Evolutionary conservation across 148 eudicot genomes (phyloP).

Genomic region (Amaranthus cruentus): DNA sequence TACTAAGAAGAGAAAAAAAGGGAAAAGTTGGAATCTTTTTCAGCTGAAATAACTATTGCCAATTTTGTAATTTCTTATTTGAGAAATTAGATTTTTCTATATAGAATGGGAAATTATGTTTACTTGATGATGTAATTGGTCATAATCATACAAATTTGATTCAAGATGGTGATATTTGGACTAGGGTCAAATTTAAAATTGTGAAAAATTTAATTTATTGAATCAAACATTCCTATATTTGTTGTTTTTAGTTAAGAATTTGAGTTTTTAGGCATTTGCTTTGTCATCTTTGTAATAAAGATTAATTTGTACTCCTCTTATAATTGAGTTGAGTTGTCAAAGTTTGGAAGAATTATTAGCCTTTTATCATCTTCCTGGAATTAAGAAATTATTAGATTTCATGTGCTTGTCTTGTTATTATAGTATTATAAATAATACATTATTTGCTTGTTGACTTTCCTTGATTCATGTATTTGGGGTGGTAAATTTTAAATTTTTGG

Average conservation of each 20-base stretch:
- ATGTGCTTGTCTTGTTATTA: background rate
- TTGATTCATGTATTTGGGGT: background rate
- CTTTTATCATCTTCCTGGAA: background rate
- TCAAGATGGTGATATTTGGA: background rate
- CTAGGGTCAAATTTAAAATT: background rate
- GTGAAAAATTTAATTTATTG: background rate
- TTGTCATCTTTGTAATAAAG: no score
- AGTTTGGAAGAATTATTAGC: background rate
- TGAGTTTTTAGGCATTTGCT: background rate
- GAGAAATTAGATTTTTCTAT: background rate
- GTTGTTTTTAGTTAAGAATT: background rate
- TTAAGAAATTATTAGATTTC: background rate
- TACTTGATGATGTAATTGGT: background rate
- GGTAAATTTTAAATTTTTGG: background rate
- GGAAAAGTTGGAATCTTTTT: constrained; percentile 12
- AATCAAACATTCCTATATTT: background rate
- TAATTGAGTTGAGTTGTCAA: constrained; percentile 10
- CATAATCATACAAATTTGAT: background rate
- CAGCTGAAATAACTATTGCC: background rate
- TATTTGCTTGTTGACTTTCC: background rate
- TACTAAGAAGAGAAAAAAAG: constrained; percentile 3
- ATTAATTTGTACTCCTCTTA: background rate
- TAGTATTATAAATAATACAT: background rate
- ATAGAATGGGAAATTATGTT: background rate
- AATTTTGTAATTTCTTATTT: background rate